Evolutionary conservation across 768 basidiomycete genomes (phyloP).

Genomic region (Hericium coralloides): DNA sequence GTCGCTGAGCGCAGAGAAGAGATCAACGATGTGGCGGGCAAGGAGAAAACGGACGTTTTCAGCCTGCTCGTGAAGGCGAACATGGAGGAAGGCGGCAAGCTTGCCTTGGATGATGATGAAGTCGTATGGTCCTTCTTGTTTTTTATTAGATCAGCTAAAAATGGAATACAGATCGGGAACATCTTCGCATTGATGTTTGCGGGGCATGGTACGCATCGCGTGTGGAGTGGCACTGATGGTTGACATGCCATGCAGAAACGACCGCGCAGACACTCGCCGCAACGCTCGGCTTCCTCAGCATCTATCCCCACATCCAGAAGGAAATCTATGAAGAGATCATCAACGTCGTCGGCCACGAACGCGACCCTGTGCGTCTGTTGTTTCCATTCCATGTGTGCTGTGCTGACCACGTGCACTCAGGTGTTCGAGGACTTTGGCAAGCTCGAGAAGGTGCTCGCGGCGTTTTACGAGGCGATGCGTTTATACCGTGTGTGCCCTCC

Average conservation of each 20-base stretch:
- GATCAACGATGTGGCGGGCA: neutral
- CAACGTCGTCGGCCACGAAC: constrained; percentile 15
- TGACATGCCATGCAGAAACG: constrained; percentile 18
- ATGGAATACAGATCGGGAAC: constrained; percentile 7
- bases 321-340: constrained; percentile 23
- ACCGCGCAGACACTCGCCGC: constrained; percentile 25
- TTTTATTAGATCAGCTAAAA: neutral
- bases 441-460: constrained; percentile 22
- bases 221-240: too few relatives aligned
- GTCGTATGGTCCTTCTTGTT: constrained; percentile 2
- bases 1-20: constrained; percentile 9
- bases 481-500: constrained; percentile 23
- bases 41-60: constrained; percentile 8
- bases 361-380: constrained; percentile 13
- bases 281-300: constrained; percentile 23
- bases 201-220: constrained; percentile 8
- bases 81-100: constrained; percentile 5
- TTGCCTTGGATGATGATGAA: constrained; percentile 5
- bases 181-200: constrained; percentile 14
- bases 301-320: constrained; percentile 23
- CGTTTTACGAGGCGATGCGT: constrained; percentile 24
- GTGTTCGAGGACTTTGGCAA: constrained; percentile 18
- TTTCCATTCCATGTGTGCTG: too few relatives aligned
- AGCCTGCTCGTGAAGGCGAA: constrained; percentile 12
- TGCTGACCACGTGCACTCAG: constrained; percentile 4